These are phyloP conservation scores for Parachlorella kessleri DNA, from an alignment of 139 green algal genomes.

Conservation along the genomic window DNA sequence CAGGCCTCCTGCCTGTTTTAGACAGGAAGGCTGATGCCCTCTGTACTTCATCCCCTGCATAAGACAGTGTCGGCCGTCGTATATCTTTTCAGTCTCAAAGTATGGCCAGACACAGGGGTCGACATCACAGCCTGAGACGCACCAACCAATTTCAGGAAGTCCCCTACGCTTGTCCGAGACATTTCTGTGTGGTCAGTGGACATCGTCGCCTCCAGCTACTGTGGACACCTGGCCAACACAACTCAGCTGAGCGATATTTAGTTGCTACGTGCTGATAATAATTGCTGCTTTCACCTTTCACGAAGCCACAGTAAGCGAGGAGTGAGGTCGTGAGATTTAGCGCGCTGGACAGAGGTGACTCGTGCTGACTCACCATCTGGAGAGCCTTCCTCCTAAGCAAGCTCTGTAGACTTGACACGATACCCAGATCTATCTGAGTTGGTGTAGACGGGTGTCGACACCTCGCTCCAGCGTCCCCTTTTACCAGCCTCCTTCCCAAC, in stretches of 20 bases:
- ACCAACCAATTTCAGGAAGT: background rate
- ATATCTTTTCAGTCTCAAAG: no score
- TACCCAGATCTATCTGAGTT: background rate
- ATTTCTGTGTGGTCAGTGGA: background rate
- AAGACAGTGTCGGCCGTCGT: no score
- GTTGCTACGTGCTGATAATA: background rate
- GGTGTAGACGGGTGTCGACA: background rate
- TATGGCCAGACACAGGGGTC: background rate
- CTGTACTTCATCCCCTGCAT: background rate
- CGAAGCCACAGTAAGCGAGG: background rate
- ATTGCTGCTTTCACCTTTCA: background rate
- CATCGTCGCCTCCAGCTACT: background rate
- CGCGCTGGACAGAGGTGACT: no score
- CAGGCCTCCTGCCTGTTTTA: background rate
- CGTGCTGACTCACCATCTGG: no score
- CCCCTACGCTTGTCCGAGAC: background rate
- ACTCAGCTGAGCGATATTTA: background rate
- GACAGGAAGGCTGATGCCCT: background rate
- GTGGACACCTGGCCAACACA: background rate
- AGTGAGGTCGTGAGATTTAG: no score
- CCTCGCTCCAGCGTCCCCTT: background rate
- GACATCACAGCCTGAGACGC: background rate
- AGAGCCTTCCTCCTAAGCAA: no score
- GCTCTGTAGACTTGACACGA: background rate
- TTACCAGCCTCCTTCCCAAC: background rate